A percentile compares a stretch with the other conserved stretches of the same genome.
Evolutionary conservation across 805 yeast species (phyloP).

Genomic region (Starmerella kuoi): DNA sequence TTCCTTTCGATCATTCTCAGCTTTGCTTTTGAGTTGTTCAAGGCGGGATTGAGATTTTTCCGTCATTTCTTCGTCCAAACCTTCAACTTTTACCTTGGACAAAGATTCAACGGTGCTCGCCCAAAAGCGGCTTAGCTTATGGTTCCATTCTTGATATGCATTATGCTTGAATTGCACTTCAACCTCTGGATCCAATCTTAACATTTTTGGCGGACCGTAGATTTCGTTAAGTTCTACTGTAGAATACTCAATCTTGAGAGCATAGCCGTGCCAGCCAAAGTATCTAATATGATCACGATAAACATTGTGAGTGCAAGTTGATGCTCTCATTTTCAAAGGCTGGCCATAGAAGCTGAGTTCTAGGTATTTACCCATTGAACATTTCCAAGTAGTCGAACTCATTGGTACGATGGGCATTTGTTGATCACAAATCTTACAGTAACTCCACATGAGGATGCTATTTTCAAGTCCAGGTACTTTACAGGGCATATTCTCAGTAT

Average conservation of each 20-base stretch:
- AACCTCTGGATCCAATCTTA: conserved; percentile 59
- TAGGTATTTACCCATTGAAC: conserved; percentile 84
- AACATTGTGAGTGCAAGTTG: conserved; percentile 67
- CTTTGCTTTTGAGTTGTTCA: conserved; percentile 43
- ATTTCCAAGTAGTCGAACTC: conserved; percentile 79
- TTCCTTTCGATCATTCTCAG: conserved; percentile 39
- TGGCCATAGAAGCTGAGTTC: conserved; percentile 74
- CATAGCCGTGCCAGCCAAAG: conserved; percentile 68
- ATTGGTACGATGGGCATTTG: conserved; percentile 68
- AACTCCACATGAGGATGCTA: conserved; percentile 80
- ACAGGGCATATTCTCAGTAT: conserved; percentile 49
- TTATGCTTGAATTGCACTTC: conserved; percentile 60
- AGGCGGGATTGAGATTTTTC: conserved; percentile 55
- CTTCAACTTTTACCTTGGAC: conserved; percentile 64
- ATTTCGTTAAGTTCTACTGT: conserved; percentile 67
- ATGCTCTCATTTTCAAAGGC: conserved; percentile 43
- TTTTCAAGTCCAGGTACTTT: conserved; percentile 49
- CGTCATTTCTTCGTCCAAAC: conserved; percentile 56
- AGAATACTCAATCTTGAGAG: conserved; percentile 67
- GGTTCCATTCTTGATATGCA: conserved; percentile 41
- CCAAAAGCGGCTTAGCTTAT: conserved; percentile 50
- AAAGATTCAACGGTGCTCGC: conserved; percentile 58
- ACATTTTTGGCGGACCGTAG: conserved; percentile 57
- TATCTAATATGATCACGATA: conserved; percentile 72
- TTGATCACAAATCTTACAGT: conserved; percentile 65